phyloP scores from a whole-genome alignment of 768 basidiomycete species.

The Clavulina sp. region DNA sequence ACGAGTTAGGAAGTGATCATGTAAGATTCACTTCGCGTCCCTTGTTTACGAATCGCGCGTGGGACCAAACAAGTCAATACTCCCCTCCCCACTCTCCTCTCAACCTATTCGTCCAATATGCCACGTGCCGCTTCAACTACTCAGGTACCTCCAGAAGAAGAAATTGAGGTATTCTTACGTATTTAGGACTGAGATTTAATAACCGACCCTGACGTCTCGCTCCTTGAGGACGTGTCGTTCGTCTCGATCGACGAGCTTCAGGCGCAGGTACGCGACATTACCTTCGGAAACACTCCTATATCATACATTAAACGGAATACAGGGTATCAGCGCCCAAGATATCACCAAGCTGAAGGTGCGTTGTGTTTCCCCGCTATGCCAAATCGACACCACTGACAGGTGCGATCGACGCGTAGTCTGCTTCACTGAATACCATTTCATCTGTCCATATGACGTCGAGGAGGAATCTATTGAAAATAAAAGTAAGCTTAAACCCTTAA shows the following conservation, averaged over 20 bases:
- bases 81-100: too few species aligned
- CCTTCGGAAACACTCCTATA: slow-evolving; percentile 10
- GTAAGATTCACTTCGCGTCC: too few species aligned
- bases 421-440: slow-evolving; percentile 68
- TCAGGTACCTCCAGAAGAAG: neutral
- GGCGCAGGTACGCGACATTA: slow-evolving; percentile 37
- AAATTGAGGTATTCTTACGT: neutral
- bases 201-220: neutral
- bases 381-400: slow-evolving; percentile 4
- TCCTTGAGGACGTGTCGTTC: slow-evolving; percentile 38
- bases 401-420: slow-evolving; percentile 28
- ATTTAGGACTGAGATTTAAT: neutral
- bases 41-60: too few species aligned
- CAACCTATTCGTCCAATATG: too few species aligned
- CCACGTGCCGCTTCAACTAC: too few species aligned
- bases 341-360: slow-evolving; percentile 78
- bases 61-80: too few species aligned
- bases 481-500: slow-evolving; percentile 30
- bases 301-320: neutral
- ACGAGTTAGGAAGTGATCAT: too few species aligned
- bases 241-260: slow-evolving; percentile 75
- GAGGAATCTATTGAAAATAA: slow-evolving; percentile 81
- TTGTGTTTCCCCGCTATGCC: slow-evolving; percentile 14
- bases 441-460: slow-evolving; percentile 86
- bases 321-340: slow-evolving; percentile 94